Conservation (phyloP, 371 early-diverging fungal genomes). For the Mortierella sp. region DNA sequence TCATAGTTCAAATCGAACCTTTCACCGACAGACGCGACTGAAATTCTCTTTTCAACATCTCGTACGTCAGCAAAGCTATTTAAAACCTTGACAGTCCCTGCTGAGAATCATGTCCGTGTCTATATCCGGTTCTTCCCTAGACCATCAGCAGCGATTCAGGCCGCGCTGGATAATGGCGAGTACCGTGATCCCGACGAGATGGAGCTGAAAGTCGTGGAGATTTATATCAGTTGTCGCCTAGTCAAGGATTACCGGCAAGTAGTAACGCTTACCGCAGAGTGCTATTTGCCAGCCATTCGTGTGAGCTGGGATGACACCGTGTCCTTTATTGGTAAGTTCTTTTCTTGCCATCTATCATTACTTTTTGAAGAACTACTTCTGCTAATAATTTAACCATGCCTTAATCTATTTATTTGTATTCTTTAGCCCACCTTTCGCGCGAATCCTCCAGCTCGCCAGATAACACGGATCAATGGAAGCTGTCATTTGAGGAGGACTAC, state of each 20-base stretch:
- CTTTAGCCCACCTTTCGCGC: conserved; percentile 31
- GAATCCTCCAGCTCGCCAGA: conserved; percentile 16
- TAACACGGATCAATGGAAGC: conserved; percentile 48
- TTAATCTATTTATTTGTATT: neutral
- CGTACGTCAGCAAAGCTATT: conserved; percentile 76
- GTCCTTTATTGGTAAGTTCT: conserved; percentile 57
- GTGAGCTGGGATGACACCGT: conserved; percentile 52
- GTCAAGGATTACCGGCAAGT: conserved; percentile 82
- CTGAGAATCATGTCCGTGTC: conserved; percentile 70
- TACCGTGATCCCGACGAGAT: conserved; percentile 52
- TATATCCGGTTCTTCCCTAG: conserved; percentile 72
- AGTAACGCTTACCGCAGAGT: conserved; percentile 68
- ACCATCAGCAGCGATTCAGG: conserved; percentile 57
- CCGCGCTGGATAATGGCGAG: conserved; percentile 42
- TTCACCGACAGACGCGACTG: conserved; percentile 65
- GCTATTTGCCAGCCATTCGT: conserved; percentile 64
- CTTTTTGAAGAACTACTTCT: neutral
- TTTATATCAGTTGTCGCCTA: conserved; percentile 79
- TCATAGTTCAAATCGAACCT: conserved; percentile 69
- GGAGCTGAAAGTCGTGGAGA: conserved; percentile 70
- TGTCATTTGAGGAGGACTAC: conserved; percentile 47
- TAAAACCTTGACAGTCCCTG: conserved; percentile 70
- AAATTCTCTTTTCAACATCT: conserved; percentile 79
- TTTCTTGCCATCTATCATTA: neutral
- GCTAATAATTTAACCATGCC: neutral